phyloP scores from a whole-genome alignment of 805 yeast genomes.

The Kuraishia molischiana region DNA sequence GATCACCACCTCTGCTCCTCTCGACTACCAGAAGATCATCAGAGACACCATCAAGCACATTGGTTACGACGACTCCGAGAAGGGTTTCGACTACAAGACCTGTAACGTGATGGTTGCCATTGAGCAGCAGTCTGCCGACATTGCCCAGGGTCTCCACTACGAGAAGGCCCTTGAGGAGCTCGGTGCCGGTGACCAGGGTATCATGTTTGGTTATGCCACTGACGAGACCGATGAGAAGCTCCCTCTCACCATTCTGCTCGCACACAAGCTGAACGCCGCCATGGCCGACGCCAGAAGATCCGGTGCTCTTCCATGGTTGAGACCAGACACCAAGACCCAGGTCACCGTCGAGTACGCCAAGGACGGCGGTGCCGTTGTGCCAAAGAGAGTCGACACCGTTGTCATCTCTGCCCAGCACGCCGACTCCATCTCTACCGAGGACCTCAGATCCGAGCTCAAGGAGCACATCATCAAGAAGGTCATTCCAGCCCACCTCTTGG shows the following conservation, averaged over 20 bases:
- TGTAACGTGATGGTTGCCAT: constrained; percentile 98
- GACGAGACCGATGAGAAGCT: constrained; percentile 97
- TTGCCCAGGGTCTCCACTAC: constrained; percentile 98
- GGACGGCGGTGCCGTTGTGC: constrained; percentile 92
- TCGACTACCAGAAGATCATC: constrained; percentile 95
- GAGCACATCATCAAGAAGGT: constrained; percentile 85
- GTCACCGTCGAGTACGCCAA: constrained; percentile 95
- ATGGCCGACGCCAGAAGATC: constrained; percentile 96
- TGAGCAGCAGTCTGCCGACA: constrained; percentile 98
- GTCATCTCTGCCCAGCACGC: constrained; percentile 98
- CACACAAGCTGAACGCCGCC: constrained; percentile 95
- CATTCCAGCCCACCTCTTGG: constrained; percentile 82
- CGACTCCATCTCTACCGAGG: constrained; percentile 89
- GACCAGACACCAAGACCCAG: constrained; percentile 99
- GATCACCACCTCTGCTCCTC: constrained; percentile 91
- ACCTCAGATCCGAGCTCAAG: constrained; percentile 69
- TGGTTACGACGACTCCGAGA: constrained; percentile 92
- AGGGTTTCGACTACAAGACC: constrained; percentile 98
- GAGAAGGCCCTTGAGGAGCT: constrained; percentile 92
- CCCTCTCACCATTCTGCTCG: constrained; percentile 88
- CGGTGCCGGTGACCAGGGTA: constrained; percentile 99
- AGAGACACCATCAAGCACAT: constrained; percentile 98
- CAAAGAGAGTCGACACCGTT: constrained; percentile 93
- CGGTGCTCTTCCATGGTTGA: constrained; percentile 90
- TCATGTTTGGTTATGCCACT: constrained; percentile 99